Conservation (phyloP, 345 rosid genomes). For the Raphanus raphanistrum region DNA sequence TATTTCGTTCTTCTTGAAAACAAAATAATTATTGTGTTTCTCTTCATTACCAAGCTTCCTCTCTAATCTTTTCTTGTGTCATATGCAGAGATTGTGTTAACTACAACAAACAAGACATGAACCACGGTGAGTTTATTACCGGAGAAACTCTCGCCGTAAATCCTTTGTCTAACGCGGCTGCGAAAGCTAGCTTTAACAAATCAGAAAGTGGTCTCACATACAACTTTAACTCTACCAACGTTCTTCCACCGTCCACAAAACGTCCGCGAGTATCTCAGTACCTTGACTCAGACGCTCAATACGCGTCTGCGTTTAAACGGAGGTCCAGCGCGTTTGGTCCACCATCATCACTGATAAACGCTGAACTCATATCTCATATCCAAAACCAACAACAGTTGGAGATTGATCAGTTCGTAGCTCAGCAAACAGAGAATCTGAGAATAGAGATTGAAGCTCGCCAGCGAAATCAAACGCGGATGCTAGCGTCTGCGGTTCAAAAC, state of each 20-base stretch:
- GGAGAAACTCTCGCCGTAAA: constrained; percentile 44
- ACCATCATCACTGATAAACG: constrained; percentile 22
- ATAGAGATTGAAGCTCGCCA: constrained; percentile 61
- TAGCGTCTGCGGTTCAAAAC: constrained; percentile 50
- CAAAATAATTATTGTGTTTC: neutral
- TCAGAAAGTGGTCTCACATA: constrained; percentile 59
- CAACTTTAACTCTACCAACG: constrained; percentile 38
- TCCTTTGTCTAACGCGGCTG: constrained; percentile 26
- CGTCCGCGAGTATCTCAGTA: constrained; percentile 44
- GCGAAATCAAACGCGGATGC: constrained; percentile 56
- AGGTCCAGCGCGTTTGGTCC: constrained; percentile 39
- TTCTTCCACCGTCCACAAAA: constrained; percentile 38
- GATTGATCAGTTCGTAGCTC: constrained; percentile 53
- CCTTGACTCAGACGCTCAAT: constrained; percentile 35
- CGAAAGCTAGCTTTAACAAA: constrained; percentile 41
- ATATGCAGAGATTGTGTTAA: constrained; percentile 51
- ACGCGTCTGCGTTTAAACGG: constrained; percentile 36
- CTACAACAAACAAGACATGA: constrained; percentile 43
- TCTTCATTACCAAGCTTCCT: neutral
- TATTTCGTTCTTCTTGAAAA: neutral
- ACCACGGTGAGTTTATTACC: constrained; percentile 42
- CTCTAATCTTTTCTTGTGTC: neutral
- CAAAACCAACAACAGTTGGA: constrained; percentile 57
- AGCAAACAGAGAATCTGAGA: constrained; percentile 58
- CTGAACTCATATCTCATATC: constrained; percentile 46